Evolutionary conservation across 176 grass and related monocot species (phyloP).

Genomic region (Eragrostis curvula): DNA sequence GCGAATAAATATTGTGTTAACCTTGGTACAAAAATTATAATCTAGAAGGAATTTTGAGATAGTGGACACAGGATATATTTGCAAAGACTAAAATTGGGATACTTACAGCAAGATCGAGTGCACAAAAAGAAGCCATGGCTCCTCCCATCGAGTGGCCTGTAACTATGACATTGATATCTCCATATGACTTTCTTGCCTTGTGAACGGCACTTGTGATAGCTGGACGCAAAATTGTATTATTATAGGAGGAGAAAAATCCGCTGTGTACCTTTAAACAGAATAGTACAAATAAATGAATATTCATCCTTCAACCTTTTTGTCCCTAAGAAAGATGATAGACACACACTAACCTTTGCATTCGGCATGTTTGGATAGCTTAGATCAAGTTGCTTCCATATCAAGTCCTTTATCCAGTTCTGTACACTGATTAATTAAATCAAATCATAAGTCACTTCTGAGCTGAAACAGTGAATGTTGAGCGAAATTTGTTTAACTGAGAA

Average conservation of each 20-base stretch:
- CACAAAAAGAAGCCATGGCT: conserved; percentile 57
- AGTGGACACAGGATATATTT: neutral
- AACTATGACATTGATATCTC: conserved; percentile 43
- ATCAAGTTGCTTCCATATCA: conserved; percentile 96
- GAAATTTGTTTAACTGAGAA: neutral
- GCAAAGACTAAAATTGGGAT: neutral
- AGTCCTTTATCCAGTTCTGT: conserved; percentile 85
- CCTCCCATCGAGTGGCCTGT: conserved; percentile 62
- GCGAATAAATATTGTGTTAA: neutral
- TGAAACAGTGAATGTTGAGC: neutral
- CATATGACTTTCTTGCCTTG: conserved; percentile 35
- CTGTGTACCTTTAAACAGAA: conserved; percentile 47
- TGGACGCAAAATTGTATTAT: conserved; percentile 51
- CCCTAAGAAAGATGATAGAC: neutral
- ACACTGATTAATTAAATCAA: conserved; percentile 55
- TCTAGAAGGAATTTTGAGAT: neutral
- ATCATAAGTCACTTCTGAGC: conserved; percentile 7
- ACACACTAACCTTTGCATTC: conserved; percentile 45
- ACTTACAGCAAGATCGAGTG: conserved; percentile 49
- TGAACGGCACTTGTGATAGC: conserved; percentile 47
- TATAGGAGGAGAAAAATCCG: conserved; percentile 56
- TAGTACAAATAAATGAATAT: conserved; percentile 26
- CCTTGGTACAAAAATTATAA: conserved; percentile 7
- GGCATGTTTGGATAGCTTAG: conserved; percentile 84
- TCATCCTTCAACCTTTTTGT: neutral